Percentiles rank a stretch among this genome's conserved stretches.
phyloP scores from a whole-genome alignment of 495 filamentous ascomycete genomes.

The Hypoxylon subgilvum region DNA sequence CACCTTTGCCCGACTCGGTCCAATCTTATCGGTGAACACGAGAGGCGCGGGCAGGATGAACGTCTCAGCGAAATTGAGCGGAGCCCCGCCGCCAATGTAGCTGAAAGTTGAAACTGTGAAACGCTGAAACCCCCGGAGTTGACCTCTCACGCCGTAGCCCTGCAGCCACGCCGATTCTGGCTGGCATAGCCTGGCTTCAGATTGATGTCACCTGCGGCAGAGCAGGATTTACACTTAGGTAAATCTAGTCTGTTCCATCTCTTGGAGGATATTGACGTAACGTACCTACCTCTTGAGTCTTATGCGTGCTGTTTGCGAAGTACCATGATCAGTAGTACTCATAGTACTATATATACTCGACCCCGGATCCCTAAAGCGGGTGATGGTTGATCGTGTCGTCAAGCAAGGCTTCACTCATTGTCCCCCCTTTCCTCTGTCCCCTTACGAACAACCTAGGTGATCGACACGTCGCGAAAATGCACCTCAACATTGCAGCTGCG shows the following conservation, averaged over 20 bases:
- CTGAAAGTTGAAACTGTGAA: too few relatives aligned
- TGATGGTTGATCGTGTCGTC: slow-evolving; percentile 5
- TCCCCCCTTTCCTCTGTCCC: neutral
- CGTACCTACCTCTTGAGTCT: too few relatives aligned
- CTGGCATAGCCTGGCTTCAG: slow-evolving; percentile 12
- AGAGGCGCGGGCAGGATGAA: neutral
- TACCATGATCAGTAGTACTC: too few relatives aligned
- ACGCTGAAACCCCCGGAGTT: too few relatives aligned
- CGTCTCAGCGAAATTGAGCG: slow-evolving; percentile 1
- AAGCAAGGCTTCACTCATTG: slow-evolving; percentile 2
- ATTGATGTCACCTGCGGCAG: slow-evolving; percentile 8
- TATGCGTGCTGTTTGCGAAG: too few relatives aligned
- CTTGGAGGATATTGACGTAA: neutral
- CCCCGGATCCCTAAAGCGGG: neutral
- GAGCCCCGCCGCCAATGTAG: neutral
- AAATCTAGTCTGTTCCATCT: slow-evolving; percentile 6
- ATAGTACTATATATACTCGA: slow-evolving; percentile 2
- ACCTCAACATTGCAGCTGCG: slow-evolving; percentile 17
- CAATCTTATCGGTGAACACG: neutral
- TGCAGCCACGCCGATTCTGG: slow-evolving; percentile 4
- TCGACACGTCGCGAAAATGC: slow-evolving; percentile 15
- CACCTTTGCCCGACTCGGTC: neutral
- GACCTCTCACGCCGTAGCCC: neutral
- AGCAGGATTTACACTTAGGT: slow-evolving; percentile 23
- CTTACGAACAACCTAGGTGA: neutral